These are phyloP conservation scores for Coelastrella sp. DNA, from an alignment of 139 green algal species.

Conservation along the genomic window DNA sequence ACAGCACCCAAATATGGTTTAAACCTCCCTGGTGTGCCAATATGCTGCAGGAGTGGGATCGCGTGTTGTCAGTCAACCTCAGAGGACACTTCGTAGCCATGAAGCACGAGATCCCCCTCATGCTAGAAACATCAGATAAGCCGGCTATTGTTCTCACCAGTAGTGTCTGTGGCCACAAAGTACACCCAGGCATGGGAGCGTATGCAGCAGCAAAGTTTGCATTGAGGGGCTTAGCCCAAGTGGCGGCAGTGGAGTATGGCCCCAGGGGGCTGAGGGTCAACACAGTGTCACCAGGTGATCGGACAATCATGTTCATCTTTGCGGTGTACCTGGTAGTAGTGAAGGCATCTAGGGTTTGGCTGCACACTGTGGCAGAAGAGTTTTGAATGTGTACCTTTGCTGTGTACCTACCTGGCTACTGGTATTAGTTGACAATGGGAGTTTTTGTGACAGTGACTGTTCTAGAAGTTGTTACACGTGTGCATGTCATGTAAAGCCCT, in stretches of 20 bases:
- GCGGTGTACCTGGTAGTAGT: no score
- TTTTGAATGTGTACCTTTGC: no score
- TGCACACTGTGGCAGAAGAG: no score
- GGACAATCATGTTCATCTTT: no score
- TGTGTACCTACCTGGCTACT: no score
- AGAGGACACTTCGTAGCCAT: constrained; percentile 36
- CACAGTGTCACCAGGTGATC: constrained; percentile 1
- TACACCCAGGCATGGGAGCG: not conserved
- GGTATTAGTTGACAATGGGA: no score
- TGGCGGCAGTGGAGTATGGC: constrained; percentile 35
- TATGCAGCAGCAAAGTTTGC: constrained; percentile 26
- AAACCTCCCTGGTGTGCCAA: not conserved
- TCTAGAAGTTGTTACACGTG: no score
- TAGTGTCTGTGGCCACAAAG: constrained; percentile 2
- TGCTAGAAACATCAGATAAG: constrained; percentile 17
- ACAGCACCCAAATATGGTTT: not conserved
- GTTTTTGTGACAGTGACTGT: no score
- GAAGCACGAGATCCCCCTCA: constrained; percentile 45
- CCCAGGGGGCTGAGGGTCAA: constrained; percentile 33
- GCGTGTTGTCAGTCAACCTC: constrained; percentile 39
- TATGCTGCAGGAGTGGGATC: constrained; percentile 37
- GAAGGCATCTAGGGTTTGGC: no score
- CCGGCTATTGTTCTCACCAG: constrained; percentile 37
- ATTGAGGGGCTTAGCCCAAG: constrained; percentile 6
- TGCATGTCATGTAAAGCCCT: no score